A percentile compares a stretch with the other conserved stretches of the same genome.
These are phyloP conservation scores for Plectosphaerella cucumerina DNA, from an alignment of 2,329 filamentous ascomycete genomes.

Conservation along the genomic window DNA sequence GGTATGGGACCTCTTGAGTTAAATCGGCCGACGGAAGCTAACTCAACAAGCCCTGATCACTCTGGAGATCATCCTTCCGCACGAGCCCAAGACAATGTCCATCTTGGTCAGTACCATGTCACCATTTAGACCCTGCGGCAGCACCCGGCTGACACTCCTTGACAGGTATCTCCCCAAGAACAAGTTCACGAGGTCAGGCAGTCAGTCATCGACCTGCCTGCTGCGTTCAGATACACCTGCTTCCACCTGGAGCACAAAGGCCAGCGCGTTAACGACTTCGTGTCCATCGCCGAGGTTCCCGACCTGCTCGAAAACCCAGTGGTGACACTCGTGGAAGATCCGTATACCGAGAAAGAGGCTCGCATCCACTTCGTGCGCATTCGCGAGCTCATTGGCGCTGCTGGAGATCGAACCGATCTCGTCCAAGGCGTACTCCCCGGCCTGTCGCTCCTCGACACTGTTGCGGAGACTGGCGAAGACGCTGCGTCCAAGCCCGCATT, in stretches of 20 bases:
- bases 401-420: slow-evolving; percentile 81
- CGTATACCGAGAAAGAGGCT: slow-evolving; percentile 97
- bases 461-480: slow-evolving; percentile 44
- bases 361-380: slow-evolving; percentile 90
- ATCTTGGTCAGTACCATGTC: slow-evolving; percentile 76
- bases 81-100: slow-evolving; percentile 73
- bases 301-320: slow-evolving; percentile 74
- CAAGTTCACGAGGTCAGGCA: slow-evolving; percentile 97
- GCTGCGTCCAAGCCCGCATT: slow-evolving; percentile 52
- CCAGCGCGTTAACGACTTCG: slow-evolving; percentile 89
- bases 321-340: slow-evolving; percentile 81
- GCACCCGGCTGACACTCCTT: not conserved
- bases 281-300: slow-evolving; percentile 84
- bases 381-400: slow-evolving; percentile 87
- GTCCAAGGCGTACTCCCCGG: slow-evolving; percentile 84
- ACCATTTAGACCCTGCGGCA: slow-evolving; percentile 7
- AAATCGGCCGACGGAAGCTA: slow-evolving; percentile 8
- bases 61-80: slow-evolving; percentile 76
- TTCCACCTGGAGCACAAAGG: slow-evolving; percentile 95
- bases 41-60: slow-evolving; percentile 45
- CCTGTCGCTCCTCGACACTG: slow-evolving; percentile 78
- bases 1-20: slow-evolving; percentile 17
- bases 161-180: slow-evolving; percentile 83
- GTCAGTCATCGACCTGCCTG: slow-evolving; percentile 88
- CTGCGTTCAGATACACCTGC: slow-evolving; percentile 95